phyloP scores from a whole-genome alignment of 169 alveolate species.

The Plasmodium gonderi region DNA sequence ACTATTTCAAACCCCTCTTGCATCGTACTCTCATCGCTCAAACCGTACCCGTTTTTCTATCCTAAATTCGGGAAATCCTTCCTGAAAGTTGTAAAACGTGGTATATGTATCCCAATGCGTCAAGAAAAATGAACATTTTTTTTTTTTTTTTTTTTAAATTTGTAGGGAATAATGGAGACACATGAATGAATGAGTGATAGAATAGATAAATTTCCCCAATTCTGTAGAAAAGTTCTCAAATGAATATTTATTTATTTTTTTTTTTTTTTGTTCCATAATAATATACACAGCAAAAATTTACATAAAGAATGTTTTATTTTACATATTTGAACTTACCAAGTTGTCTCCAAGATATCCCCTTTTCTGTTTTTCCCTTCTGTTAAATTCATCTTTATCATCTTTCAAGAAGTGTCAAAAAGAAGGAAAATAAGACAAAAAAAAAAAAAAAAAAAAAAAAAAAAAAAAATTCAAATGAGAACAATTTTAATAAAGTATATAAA shows the following conservation, averaged over 20 bases:
- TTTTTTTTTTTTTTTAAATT: no score
- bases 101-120: neutral
- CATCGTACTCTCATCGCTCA: neutral
- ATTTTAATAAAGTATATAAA: no score
- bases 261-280: no score
- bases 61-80: constrained; percentile 19
- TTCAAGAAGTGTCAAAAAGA: neutral
- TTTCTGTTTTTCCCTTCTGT: constrained; percentile 1
- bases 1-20: no score
- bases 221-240: neutral
- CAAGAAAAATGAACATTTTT: no score
- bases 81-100: constrained; percentile 19
- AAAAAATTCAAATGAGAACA: neutral
- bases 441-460: neutral
- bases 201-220: neutral
- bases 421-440: neutral
- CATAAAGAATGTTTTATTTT: neutral
- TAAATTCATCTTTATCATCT: neutral
- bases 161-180: no score
- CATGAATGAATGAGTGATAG: neutral
- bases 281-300: no score
- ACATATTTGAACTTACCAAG: neutral
- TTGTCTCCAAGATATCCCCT: neutral
- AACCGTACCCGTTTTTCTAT: constrained; percentile 60
- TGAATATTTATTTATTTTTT: no score